These are phyloP conservation scores for Barnettozyma populi DNA, from an alignment of 805 yeast species.

Conservation along the genomic window DNA sequence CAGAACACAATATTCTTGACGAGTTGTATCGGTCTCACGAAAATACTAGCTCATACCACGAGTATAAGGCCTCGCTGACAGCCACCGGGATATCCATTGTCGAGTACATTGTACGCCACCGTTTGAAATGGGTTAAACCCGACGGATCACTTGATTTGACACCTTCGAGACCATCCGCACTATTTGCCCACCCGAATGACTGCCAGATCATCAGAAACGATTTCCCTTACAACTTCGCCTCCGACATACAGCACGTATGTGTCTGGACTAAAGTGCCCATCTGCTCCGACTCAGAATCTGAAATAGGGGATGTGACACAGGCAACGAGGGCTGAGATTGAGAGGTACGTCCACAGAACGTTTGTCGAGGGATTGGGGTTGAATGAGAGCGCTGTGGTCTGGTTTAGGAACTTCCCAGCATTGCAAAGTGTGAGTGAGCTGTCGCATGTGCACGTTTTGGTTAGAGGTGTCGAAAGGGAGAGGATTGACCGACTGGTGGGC, in stretches of 20 bases:
- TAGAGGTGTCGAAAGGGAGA: slow-evolving; percentile 18
- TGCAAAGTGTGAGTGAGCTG: slow-evolving; percentile 62
- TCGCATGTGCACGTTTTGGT: slow-evolving; percentile 69
- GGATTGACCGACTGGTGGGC: slow-evolving; percentile 4
- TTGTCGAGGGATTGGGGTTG: slow-evolving; percentile 32
- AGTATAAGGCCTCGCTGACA: slow-evolving; percentile 38
- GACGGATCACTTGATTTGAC: slow-evolving; percentile 5
- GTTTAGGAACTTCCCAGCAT: slow-evolving; percentile 67
- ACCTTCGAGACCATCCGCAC: slow-evolving; percentile 16
- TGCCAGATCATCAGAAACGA: slow-evolving; percentile 45
- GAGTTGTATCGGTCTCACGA: slow-evolving; percentile 38
- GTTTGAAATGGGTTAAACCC: slow-evolving; percentile 43
- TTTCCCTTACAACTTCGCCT: slow-evolving; percentile 61
- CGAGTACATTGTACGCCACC: slow-evolving; percentile 41
- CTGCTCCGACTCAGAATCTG: slow-evolving; percentile 38
- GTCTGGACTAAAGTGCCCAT: slow-evolving; percentile 63
- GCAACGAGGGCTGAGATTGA: slow-evolving; percentile 41
- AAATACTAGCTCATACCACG: slow-evolving; percentile 38
- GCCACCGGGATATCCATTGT: slow-evolving; percentile 36
- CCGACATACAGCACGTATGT: slow-evolving; percentile 49
- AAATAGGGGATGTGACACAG: slow-evolving; percentile 33
- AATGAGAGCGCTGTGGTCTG: slow-evolving; percentile 38
- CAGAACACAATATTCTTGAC: slow-evolving; percentile 11
- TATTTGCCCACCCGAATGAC: slow-evolving; percentile 28
- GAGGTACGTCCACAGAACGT: slow-evolving; percentile 41